These are phyloP conservation scores for Sonneratia alba DNA, from an alignment of 345 rosid species.

Conservation along the genomic window DNA sequence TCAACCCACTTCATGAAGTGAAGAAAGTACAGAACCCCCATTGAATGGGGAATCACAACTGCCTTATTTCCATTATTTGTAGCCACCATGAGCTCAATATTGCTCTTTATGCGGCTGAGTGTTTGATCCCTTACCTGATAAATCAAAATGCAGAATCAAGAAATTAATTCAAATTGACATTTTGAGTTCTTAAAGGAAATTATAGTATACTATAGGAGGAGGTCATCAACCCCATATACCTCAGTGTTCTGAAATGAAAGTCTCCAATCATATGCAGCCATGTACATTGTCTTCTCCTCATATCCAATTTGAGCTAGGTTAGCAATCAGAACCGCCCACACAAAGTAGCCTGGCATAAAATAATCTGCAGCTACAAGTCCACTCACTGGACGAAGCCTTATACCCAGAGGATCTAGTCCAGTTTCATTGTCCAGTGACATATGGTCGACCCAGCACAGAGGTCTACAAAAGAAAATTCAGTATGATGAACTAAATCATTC, in stretches of 20 bases:
- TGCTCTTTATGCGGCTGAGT: conserved; percentile 76
- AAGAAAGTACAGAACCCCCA: conserved; percentile 87
- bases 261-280: conserved; percentile 99
- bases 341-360: conserved; percentile 91
- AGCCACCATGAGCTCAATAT: conserved; percentile 72
- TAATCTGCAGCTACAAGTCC: conserved; percentile 99
- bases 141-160: conserved; percentile 4
- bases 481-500: conserved; percentile 7
- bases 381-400: conserved; percentile 71
- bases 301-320: conserved; percentile 91
- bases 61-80: conserved; percentile 77
- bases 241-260: conserved; percentile 90
- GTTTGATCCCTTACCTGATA: conserved; percentile 79
- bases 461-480: conserved; percentile 35
- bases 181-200: not conserved
- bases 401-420: conserved; percentile 81
- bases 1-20: conserved; percentile 99
- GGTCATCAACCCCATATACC: conserved; percentile 28
- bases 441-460: conserved; percentile 93
- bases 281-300: conserved; percentile 91
- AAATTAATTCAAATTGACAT: not conserved
- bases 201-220: conserved; percentile 6
- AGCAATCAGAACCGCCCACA: conserved; percentile 96
- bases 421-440: conserved; percentile 94
- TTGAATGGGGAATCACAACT: conserved; percentile 89